phyloP scores from a whole-genome alignment of 2,329 filamentous ascomycete species.

The Exophiala mesophila region DNA sequence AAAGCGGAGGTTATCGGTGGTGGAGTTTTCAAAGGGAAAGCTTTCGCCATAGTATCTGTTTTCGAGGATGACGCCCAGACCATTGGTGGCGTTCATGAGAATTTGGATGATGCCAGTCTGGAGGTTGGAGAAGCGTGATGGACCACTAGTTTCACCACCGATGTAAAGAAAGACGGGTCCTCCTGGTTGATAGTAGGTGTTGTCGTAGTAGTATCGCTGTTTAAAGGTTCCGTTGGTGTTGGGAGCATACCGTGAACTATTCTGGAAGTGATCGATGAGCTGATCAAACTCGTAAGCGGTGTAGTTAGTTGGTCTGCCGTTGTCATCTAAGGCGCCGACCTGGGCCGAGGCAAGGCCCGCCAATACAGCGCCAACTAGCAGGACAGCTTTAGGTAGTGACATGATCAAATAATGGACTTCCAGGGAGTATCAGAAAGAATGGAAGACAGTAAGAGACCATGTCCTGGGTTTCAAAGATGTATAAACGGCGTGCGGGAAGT shows the following conservation, averaged over 20 bases:
- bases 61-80: conserved; percentile 46
- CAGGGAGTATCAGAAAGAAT: no score
- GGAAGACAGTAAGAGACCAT: no score
- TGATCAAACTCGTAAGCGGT: conserved; percentile 20
- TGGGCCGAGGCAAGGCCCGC: conserved; percentile 15
- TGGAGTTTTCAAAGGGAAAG: conserved; percentile 33
- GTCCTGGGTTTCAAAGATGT: no score
- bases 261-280: conserved; percentile 23
- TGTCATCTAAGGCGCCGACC: conserved; percentile 15
- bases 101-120: conserved; percentile 48
- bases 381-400: no score
- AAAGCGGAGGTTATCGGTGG: conserved; percentile 40
- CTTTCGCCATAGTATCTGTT: conserved; percentile 40
- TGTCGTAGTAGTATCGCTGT: conserved; percentile 53
- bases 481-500: no score
- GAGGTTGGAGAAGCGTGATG: conserved; percentile 41
- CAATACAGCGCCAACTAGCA: conserved; percentile 3
- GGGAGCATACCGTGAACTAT: conserved; percentile 21
- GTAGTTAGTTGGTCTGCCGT: conserved; percentile 23
- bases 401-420: no score
- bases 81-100: conserved; percentile 50
- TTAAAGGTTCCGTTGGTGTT: conserved; percentile 43
- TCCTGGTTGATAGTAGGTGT: conserved; percentile 50
- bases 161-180: conserved; percentile 45
- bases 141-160: conserved; percentile 32